Evolutionary conservation across 495 filamentous ascomycete genomes (phyloP), one percentile per base, ranked within the genome.

Genomic region (Annulohypoxylon maeteangense): DNA sequence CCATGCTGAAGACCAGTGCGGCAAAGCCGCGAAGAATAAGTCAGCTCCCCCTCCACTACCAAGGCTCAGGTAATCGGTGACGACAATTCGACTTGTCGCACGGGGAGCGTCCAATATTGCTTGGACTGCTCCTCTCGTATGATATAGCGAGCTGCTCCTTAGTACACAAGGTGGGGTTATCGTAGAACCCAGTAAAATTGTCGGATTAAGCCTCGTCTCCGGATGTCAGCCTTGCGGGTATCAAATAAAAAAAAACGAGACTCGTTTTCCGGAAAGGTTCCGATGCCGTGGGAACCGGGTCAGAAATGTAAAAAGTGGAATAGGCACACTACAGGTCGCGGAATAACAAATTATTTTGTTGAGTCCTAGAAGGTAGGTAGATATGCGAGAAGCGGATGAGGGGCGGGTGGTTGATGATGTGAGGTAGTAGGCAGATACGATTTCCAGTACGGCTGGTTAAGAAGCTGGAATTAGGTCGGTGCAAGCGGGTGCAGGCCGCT

Each of bases 1-100:
- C 95, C 93, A 97, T 97, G 75, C 66, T 86, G 83, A 79, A 73
- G 64, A 68, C 68, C 72, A 79, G 76, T 73, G 85, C 86, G 85
- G 86, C 84, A 79, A 71, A 76, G 84, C 86, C 86, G 85, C 85
- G 76, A 80, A 75, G 64, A 75, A 76, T 72, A 67, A 75, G 65
- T 67, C 78, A 73, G 70, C 80, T 79, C 79, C 82, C 82, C 82
- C 83, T 82, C 83, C 82, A 81, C 82, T 78, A 78, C 81, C 78
- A 75, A 75, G 71, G 70, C 70, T 77, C 57, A 76, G 72, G 72
- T 74, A 59, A 74, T 55, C 60, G 74, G 68, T 55, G 72, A 79
- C 77, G 76, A 78, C 76, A 81, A 76, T 77, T 78, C 80, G 64
- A 70, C 67, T 70, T 57, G 61, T 50, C 71, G 56, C 70, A 63